Conservation (phyloP, 345 rosid species). For the Pseudoturritis turrita region DNA sequence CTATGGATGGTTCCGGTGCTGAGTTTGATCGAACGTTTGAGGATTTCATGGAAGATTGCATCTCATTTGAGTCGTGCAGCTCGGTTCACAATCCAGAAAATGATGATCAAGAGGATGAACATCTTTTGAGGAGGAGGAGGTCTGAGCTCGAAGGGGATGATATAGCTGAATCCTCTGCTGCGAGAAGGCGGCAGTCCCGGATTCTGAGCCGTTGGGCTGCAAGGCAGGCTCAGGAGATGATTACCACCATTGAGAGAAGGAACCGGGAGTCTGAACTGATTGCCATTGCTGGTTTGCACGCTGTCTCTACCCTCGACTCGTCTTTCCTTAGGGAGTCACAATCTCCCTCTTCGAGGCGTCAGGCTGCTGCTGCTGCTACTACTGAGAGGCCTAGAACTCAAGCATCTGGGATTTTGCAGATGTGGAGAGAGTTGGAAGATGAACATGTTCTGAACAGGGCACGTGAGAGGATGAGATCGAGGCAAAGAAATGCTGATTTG, state of each 20-base stretch:
- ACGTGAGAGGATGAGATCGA: conserved; percentile 73
- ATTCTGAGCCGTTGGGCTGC: conserved; percentile 95
- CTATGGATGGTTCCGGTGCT: conserved; percentile 46
- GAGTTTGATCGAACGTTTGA: conserved; percentile 78
- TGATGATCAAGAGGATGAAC: conserved; percentile 78
- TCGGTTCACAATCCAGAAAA: conserved; percentile 60
- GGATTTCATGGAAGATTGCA: conserved; percentile 87
- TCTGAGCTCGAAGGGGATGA: conserved; percentile 86
- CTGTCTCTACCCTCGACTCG: conserved; percentile 93
- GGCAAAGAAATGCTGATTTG: conserved; percentile 58
- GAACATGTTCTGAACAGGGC: conserved; percentile 88
- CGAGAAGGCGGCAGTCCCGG: conserved; percentile 76
- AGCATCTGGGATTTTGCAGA: conserved; percentile 83
- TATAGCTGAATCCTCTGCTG: conserved; percentile 93
- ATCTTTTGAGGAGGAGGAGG: conserved; percentile 76
- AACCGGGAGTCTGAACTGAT: conserved; percentile 93
- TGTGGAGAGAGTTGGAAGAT: conserved; percentile 99
- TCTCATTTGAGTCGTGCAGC: conserved; percentile 83
- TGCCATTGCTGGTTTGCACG: conserved; percentile 94
- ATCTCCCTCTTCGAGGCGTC: conserved; percentile 68
- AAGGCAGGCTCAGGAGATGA: conserved; percentile 98
- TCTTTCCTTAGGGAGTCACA: conserved; percentile 92
- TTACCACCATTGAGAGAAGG: conserved; percentile 92
- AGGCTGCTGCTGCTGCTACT: conserved; percentile 47
- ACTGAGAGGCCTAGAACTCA: conserved; percentile 78